These are phyloP conservation scores for Solanum rostratum DNA, from an alignment of 257 asterid genomes.

Conservation along the genomic window DNA sequence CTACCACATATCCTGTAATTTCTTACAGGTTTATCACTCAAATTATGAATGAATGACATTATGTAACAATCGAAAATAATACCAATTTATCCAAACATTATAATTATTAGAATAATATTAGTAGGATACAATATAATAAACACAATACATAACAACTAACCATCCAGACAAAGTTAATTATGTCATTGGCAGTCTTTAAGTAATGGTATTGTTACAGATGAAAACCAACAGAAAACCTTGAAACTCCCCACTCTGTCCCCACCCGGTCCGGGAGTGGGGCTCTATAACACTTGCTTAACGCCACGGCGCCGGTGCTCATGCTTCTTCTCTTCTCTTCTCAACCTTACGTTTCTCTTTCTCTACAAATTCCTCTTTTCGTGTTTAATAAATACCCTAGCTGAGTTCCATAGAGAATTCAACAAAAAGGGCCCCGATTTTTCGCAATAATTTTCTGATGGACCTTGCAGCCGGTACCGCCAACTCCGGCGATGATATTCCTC, in stretches of 20 bases:
- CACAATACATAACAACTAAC: no score
- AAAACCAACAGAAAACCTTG: background rate
- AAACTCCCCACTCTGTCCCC: background rate
- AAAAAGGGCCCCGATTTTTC: background rate
- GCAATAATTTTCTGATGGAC: background rate
- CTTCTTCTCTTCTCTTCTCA: background rate
- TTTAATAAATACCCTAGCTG: no score
- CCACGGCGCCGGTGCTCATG: background rate
- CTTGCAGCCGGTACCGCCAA: background rate
- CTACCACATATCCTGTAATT: no score
- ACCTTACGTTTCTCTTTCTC: background rate
- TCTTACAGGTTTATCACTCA: no score
- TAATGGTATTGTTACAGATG: background rate
- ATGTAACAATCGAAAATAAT: no score
- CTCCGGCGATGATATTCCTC: constrained; percentile 19
- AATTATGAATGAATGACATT: no score
- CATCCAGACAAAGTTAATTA: no score
- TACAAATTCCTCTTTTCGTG: background rate
- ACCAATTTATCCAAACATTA: no score
- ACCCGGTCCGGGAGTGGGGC: background rate
- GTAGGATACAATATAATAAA: no score
- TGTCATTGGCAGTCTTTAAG: background rate
- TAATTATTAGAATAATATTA: no score
- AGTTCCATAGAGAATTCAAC: no score
- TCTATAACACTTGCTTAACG: background rate